Conservation (phyloP, 176 grass and related monocot genomes). For the maize (Zea mays) region Zm-B73-REFERENCE-NAM-5.0 NC_050097.1:40275501-40276000, state of each 20-base stretch:
- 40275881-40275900: too few relatives aligned
- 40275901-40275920: too few relatives aligned
- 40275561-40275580: slow-evolving; percentile 12
- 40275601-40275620: not conserved
- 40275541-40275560: not conserved
- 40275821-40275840: too few relatives aligned
- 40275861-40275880: too few relatives aligned
- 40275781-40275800: not conserved
- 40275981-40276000: too few relatives aligned
- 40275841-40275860: too few relatives aligned
- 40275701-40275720: not conserved
- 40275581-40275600: slow-evolving; percentile 13
- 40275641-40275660: too few relatives aligned
- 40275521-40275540: slow-evolving; percentile 9
- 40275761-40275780: not conserved
- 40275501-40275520: slow-evolving; percentile 18
- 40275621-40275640: slow-evolving; percentile 14
- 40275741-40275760: not conserved
- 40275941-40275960: too few relatives aligned
- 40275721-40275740: not conserved
- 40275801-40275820: too few relatives aligned
- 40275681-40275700: slow-evolving; percentile 3
- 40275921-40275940: too few relatives aligned
- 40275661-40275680: not conserved
- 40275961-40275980: too few relatives aligned